Conservation (phyloP, 768 basidiomycete genomes). For the Pleurotus djamor region DNA sequence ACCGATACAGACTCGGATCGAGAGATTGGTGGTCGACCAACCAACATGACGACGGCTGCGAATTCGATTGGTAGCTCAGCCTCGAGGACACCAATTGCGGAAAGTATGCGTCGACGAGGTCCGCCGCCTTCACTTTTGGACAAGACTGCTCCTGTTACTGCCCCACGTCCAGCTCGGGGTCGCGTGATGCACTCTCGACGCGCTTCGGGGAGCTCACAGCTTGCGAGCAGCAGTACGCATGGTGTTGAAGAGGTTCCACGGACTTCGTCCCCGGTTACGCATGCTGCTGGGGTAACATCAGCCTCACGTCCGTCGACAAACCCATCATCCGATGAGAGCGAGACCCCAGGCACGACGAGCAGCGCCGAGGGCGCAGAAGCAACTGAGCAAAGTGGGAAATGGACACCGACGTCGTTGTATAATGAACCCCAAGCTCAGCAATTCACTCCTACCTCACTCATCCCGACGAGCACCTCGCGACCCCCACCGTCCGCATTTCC, state of each 20-base stretch:
- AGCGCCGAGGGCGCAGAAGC: neutral
- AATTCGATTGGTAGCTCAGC: neutral
- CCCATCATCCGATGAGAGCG: neutral
- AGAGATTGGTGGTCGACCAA: neutral
- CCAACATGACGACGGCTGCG: neutral
- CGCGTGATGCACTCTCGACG: neutral
- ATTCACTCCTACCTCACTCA: neutral
- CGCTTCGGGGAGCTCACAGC: neutral
- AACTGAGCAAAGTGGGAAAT: neutral
- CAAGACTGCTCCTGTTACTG: neutral
- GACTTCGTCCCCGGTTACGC: neutral
- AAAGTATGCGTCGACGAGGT: neutral
- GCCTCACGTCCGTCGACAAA: neutral
- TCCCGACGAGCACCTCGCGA: neutral
- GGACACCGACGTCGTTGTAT: neutral
- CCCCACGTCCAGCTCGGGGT: neutral
- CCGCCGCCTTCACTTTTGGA: neutral
- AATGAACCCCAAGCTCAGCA: neutral
- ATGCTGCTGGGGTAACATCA: neutral
- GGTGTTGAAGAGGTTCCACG: neutral
- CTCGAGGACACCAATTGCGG: neutral
- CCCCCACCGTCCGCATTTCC: conserved; percentile 33
- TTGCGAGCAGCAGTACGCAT: neutral
- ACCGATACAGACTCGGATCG: conserved; percentile 3
- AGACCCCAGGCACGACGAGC: neutral